Base-by-base conservation (phyloP, 331 rosid genomes). In the Malus hybrid region DNA sequence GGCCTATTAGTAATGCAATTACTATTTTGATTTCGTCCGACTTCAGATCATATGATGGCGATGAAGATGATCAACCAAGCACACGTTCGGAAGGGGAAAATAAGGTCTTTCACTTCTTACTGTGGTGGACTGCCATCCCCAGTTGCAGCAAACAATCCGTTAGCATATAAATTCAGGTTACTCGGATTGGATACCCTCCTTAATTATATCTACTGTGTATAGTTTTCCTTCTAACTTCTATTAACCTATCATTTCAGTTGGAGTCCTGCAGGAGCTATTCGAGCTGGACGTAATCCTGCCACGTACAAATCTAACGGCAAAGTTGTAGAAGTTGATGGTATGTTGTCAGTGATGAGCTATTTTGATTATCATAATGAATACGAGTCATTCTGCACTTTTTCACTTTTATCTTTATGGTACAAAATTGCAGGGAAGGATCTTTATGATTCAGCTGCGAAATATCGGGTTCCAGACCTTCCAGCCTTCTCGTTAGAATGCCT, bases 41-140 rank as follows among this genome's bases (percentile, higher is more conserved):
- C 74, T 81, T 75, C 83, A 94, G 99, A 94, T 88, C 99, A 92
- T 84, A 94, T 94, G 99, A 90, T 94, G 89, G 97, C 97, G 48
- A 94, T 94, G 99, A 92, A 84, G 86, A 94, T 94, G 97, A 92
- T 94, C 79, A 72, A 92, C 31, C 78, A 89, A 78, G 96, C 92
- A 9, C 99, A 87, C 68, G 69, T 55, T 52, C 86, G 76, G 31
- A 90, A 90, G 56, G 97, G 96, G 50, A 90, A 73, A 78, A 73
- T 94, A 27, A 89, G 69, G 84, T 90, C 99, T 76, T 94, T 92
- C 82, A 86, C 55, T 70, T 92, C 99, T 79, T 90, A 94, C 82
- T 94, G 99, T 60, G 97, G 99, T 63, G 99, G 97, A 69, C 87
- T 94, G 59, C 99, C 99, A 31, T 90, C 97, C 74, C 99, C 99